Evolutionary conservation across 2,329 filamentous ascomycete genomes (phyloP).

Genomic region (Hirsutella thompsonii): DNA sequence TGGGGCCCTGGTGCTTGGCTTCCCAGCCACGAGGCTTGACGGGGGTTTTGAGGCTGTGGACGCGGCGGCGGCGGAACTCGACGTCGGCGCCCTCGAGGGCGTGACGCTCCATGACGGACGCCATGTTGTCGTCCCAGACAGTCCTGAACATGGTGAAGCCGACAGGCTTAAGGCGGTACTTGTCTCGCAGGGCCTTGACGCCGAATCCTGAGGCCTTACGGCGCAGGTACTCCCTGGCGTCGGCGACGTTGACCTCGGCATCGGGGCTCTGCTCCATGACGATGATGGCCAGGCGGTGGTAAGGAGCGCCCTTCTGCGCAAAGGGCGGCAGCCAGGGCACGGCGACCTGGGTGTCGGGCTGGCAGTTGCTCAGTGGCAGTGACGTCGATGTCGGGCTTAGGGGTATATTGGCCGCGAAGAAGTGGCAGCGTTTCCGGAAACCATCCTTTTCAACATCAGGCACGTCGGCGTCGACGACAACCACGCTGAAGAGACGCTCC

Average conservation of each 20-base stretch:
- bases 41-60: slow-evolving; percentile 52
- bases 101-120: slow-evolving; percentile 73
- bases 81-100: slow-evolving; percentile 64
- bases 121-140: slow-evolving; percentile 79
- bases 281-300: slow-evolving; percentile 78
- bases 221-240: slow-evolving; percentile 38
- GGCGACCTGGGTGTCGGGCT: slow-evolving; percentile 51
- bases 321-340: slow-evolving; percentile 76
- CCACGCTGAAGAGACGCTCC: slow-evolving; percentile 70
- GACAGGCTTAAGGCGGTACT: slow-evolving; percentile 56
- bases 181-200: slow-evolving; percentile 61
- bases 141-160: slow-evolving; percentile 82
- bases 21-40: slow-evolving; percentile 53
- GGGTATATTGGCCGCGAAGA: slow-evolving; percentile 57
- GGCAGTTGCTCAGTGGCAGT: slow-evolving; percentile 52
- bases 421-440: slow-evolving; percentile 78
- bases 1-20: slow-evolving; percentile 49
- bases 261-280: slow-evolving; percentile 66
- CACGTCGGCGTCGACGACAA: slow-evolving; percentile 82
- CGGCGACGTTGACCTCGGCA: slow-evolving; percentile 40
- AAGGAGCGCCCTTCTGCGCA: slow-evolving; percentile 79
- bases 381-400: slow-evolving; percentile 39
- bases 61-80: slow-evolving; percentile 71
- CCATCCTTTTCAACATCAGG: slow-evolving; percentile 62
- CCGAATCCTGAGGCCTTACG: slow-evolving; percentile 53